Conservation (phyloP, 805 yeast species). For the Candida insectorum region DNA sequence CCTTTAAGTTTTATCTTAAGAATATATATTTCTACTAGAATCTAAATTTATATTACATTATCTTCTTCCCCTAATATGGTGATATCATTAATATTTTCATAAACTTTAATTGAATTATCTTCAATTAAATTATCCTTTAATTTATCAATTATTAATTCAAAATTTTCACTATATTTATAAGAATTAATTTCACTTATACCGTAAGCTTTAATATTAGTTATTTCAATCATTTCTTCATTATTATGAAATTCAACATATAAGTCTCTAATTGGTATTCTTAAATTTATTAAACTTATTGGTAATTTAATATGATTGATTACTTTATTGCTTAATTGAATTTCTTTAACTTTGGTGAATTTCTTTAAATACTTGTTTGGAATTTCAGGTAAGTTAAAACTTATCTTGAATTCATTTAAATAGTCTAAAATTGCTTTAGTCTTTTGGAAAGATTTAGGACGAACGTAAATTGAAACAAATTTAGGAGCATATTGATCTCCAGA, state of each 20-base stretch:
- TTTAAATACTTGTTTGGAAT: slow-evolving; percentile 23
- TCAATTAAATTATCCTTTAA: background rate
- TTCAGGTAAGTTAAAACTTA: slow-evolving; percentile 3
- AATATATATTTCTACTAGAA: no score
- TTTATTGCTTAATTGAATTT: slow-evolving; percentile 14
- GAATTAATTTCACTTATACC: slow-evolving; percentile 28
- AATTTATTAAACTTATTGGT: slow-evolving; percentile 31
- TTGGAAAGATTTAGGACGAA: slow-evolving; percentile 24
- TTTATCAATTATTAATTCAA: slow-evolving; percentile 14
- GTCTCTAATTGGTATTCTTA: slow-evolving; percentile 29
- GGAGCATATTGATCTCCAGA: slow-evolving; percentile 15
- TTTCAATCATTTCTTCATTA: slow-evolving; percentile 9
- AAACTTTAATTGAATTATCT: background rate
- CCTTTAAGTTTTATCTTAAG: no score
- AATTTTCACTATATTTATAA: slow-evolving; percentile 20
- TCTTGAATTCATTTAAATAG: slow-evolving; percentile 16
- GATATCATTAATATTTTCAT: no score
- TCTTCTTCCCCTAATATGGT: no score
- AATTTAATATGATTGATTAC: slow-evolving; percentile 25
- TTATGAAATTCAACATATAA: slow-evolving; percentile 25
- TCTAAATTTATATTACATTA: no score
- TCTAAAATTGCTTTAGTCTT: slow-evolving; percentile 17
- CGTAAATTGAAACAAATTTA: slow-evolving; percentile 19
- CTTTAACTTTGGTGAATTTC: slow-evolving; percentile 30
- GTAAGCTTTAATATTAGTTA: slow-evolving; percentile 22